Percentiles rank a stretch among this genome's conserved stretches.
Conservation (phyloP, 345 rosid species). For the Salix viminalis region DNA sequence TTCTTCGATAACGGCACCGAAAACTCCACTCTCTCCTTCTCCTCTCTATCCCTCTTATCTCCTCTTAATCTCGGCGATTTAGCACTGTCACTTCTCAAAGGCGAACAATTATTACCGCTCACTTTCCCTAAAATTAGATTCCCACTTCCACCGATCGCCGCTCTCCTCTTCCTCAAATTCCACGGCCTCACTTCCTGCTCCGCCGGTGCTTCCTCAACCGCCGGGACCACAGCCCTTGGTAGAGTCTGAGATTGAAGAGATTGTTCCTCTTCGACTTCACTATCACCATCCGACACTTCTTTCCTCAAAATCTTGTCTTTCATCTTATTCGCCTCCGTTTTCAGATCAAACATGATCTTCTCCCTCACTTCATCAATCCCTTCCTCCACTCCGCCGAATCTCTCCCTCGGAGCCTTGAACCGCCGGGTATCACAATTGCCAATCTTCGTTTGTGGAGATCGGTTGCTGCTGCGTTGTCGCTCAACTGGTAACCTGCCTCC, state of each 20-base stretch:
- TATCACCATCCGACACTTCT: conserved; percentile 11
- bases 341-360: conserved; percentile 41
- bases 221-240: neutral
- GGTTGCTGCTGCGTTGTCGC: conserved; percentile 10
- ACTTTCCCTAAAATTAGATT: conserved; percentile 12
- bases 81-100: conserved; percentile 29
- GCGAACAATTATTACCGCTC: conserved; percentile 26
- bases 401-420: conserved; percentile 6
- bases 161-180: conserved; percentile 76
- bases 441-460: conserved; percentile 33
- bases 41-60: conserved; percentile 15
- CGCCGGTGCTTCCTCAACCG: neutral
- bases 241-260: neutral
- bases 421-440: conserved; percentile 6
- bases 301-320: conserved; percentile 25
- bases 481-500: neutral
- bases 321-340: conserved; percentile 34
- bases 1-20: conserved; percentile 43
- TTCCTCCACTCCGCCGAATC: conserved; percentile 33
- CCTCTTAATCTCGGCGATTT: conserved; percentile 24
- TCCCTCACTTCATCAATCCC: conserved; percentile 56
- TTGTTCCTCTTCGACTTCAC: neutral
- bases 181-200: conserved; percentile 40
- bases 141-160: conserved; percentile 17
- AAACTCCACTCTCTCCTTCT: conserved; percentile 37